Evolutionary conservation across 805 yeast genomes (phyloP).

Genomic region (Cyberlindnera maclurae): DNA sequence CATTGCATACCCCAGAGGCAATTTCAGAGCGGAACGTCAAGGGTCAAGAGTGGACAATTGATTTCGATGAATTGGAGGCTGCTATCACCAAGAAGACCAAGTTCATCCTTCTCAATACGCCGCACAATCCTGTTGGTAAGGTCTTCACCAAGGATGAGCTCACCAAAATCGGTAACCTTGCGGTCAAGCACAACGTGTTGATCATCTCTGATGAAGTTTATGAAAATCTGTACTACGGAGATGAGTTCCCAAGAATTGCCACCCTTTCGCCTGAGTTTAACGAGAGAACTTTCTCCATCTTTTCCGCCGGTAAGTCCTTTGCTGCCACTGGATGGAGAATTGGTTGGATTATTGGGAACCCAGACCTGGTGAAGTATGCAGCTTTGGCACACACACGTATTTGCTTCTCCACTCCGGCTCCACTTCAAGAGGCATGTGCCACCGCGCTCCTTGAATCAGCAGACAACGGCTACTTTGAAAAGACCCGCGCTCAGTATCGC

Average conservation of each 20-base stretch:
- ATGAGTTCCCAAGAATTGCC: slow-evolving; percentile 75
- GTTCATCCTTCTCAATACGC: slow-evolving; percentile 82
- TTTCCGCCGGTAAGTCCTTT: slow-evolving; percentile 95
- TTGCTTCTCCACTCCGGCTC: slow-evolving; percentile 86
- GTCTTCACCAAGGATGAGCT: slow-evolving; percentile 75
- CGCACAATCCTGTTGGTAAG: slow-evolving; percentile 96
- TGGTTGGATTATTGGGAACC: slow-evolving; percentile 90
- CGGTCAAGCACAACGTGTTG: slow-evolving; percentile 76
- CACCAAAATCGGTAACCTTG: slow-evolving; percentile 66
- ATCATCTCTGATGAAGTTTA: slow-evolving; percentile 93
- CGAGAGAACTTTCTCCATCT: slow-evolving; percentile 78
- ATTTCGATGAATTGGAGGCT: slow-evolving; percentile 67
- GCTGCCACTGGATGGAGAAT: slow-evolving; percentile 99
- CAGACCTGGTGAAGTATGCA: slow-evolving; percentile 74
- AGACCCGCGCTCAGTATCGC: slow-evolving; percentile 59
- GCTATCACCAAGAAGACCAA: slow-evolving; percentile 74
- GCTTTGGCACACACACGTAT: slow-evolving; percentile 91
- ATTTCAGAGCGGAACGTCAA: slow-evolving; percentile 54
- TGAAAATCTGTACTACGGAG: slow-evolving; percentile 74
- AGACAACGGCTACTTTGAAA: slow-evolving; percentile 57
- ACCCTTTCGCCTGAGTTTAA: slow-evolving; percentile 73
- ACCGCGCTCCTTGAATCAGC: slow-evolving; percentile 62
- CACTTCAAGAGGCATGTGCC: slow-evolving; percentile 88
- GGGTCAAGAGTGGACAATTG: slow-evolving; percentile 84
- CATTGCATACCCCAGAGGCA: slow-evolving; percentile 75